phyloP scores from a whole-genome alignment of 306 rosid species.

The Fragaria vesca region DNA sequence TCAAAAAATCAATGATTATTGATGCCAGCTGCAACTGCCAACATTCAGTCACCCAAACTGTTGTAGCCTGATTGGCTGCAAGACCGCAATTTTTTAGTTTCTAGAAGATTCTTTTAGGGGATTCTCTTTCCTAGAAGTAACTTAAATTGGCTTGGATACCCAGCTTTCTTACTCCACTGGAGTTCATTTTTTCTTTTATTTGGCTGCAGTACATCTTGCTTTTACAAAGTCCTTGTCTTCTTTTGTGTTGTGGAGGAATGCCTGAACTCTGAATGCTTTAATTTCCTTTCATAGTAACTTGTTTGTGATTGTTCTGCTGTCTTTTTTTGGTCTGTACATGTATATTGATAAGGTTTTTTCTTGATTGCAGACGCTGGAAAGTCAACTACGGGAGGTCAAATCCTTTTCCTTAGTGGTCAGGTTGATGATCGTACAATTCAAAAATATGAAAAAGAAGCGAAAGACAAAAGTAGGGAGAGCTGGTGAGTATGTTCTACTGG shows the following conservation, averaged over 20 bases:
- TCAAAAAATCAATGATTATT: not conserved
- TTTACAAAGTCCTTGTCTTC: not conserved
- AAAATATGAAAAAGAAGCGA: conserved; percentile 97
- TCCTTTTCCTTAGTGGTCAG: conserved; percentile 94
- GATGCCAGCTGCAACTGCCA: not conserved
- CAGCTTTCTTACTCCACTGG: not conserved
- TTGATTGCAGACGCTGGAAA: conserved; percentile 85
- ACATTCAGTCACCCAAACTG: not conserved
- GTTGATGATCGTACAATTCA: conserved; percentile 98
- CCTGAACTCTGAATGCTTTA: not conserved
- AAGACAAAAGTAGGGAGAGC: conserved; percentile 99
- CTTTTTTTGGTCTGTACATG: not conserved
- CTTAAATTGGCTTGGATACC: not conserved
- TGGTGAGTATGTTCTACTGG: conserved; percentile 56
- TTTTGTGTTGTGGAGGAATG: not conserved
- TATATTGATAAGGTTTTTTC: not conserved
- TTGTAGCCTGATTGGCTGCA: not conserved
- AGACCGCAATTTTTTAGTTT: not conserved
- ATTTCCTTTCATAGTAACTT: not conserved
- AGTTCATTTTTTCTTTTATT: not conserved
- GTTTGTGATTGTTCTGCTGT: not conserved
- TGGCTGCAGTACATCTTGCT: not conserved
- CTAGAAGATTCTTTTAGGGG: not conserved
- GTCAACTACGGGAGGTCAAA: conserved; percentile 98
- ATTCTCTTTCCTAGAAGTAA: not conserved